Evolutionary conservation across 176 grass and related monocot genomes (phyloP).

Genomic region (Cymbopogon citratus): DNA sequence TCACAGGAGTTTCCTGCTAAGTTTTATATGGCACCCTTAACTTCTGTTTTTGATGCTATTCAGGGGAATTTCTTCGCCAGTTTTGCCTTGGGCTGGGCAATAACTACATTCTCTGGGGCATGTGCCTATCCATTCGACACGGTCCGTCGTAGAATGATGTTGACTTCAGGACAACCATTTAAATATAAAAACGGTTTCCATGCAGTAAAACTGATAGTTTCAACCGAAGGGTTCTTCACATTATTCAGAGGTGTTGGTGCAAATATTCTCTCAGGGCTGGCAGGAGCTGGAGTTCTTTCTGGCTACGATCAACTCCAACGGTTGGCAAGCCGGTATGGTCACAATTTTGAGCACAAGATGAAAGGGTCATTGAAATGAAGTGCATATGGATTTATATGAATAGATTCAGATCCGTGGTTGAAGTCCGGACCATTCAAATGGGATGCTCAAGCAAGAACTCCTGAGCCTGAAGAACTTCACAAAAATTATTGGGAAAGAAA

Average conservation of each 20-base stretch:
- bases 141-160: conserved; percentile 89
- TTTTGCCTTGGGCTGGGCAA: conserved; percentile 80
- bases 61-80: conserved; percentile 89
- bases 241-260: conserved; percentile 75
- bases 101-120: conserved; percentile 85
- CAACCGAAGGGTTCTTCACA: conserved; percentile 60
- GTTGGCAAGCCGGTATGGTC: conserved; percentile 38
- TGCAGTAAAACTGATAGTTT: conserved; percentile 63
- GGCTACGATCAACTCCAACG: conserved; percentile 78
- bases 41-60: conserved; percentile 22
- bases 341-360: conserved; percentile 48
- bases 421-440: conserved; percentile 8
- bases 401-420: conserved; percentile 11
- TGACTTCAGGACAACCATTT: conserved; percentile 66
- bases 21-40: neutral
- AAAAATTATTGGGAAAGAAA: neutral
- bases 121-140: conserved; percentile 92
- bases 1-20: neutral
- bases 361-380: conserved; percentile 48
- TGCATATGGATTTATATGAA: neutral
- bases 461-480: neutral
- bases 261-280: conserved; percentile 85
- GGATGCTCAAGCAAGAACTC: neutral
- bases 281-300: conserved; percentile 86
- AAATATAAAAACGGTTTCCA: conserved; percentile 71